A percentile compares a stretch with the other conserved stretches of the same genome.
Conservation (phyloP, 2,329 filamentous ascomycete genomes). For the Xylariaceae sp. region DNA sequence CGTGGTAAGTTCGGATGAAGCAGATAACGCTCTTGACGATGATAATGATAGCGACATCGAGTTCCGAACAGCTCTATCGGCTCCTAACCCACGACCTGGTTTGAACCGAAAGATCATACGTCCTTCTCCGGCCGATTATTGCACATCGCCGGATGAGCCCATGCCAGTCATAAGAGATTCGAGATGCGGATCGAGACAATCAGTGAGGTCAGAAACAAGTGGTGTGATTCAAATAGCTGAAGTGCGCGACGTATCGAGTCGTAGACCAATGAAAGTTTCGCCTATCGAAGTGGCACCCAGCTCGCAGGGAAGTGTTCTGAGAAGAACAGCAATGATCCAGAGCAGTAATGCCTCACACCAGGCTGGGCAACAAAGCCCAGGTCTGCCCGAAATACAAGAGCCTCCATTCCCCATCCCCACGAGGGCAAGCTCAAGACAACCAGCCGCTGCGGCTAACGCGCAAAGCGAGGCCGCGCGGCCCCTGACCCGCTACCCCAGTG, state of each 20-base stretch:
- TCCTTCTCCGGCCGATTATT: slow-evolving; percentile 36
- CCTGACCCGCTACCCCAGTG: slow-evolving; percentile 57
- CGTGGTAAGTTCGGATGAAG: slow-evolving; percentile 61
- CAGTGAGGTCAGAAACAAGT: slow-evolving; percentile 40
- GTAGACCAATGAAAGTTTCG: slow-evolving; percentile 34
- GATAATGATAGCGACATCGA: slow-evolving; percentile 61
- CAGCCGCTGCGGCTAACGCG: slow-evolving; percentile 59
- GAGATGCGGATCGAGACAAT: slow-evolving; percentile 28
- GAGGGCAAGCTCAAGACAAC: slow-evolving; percentile 77
- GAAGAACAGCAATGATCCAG: slow-evolving; percentile 74
- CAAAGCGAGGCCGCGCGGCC: slow-evolving; percentile 70
- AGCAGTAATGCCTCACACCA: slow-evolving; percentile 68
- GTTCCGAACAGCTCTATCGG: slow-evolving; percentile 60
- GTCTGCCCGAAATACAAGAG: slow-evolving; percentile 51
- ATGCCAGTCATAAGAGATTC: slow-evolving; percentile 22
- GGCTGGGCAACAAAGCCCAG: slow-evolving; percentile 60
- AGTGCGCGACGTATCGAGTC: slow-evolving; percentile 24
- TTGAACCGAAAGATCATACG: slow-evolving; percentile 39
- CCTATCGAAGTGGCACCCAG: slow-evolving; percentile 36
- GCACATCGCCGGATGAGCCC: slow-evolving; percentile 41
- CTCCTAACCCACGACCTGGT: slow-evolving; percentile 49
- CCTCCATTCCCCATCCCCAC: slow-evolving; percentile 92
- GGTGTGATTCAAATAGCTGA: slow-evolving; percentile 39
- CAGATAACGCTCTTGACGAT: slow-evolving; percentile 55
- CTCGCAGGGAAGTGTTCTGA: slow-evolving; percentile 58